Conservation (phyloP, 768 basidiomycete genomes). For the Daedalea quercina region DNA sequence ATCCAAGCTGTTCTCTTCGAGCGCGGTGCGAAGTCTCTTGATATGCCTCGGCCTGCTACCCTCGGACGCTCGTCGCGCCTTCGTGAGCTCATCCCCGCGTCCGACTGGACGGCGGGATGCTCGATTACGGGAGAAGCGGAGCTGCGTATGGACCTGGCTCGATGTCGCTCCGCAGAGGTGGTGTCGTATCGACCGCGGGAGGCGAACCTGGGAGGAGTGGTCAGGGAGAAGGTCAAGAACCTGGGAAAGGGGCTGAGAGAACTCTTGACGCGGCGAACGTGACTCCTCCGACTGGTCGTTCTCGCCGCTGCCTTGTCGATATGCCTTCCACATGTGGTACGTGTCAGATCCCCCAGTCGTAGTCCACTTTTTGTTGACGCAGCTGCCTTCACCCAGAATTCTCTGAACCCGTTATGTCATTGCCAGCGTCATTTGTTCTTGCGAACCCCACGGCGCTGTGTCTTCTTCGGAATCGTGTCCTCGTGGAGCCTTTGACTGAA, state of each 20-base stretch:
- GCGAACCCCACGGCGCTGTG: too few relatives aligned
- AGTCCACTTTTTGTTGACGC: too few relatives aligned
- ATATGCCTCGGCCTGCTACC: constrained; percentile 9
- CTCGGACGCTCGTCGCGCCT: background rate
- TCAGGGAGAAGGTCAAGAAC: constrained; percentile 17
- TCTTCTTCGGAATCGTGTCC: too few relatives aligned
- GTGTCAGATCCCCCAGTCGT: background rate
- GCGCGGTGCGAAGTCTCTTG: constrained; percentile 13
- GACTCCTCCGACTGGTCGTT: background rate
- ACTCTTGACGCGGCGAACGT: constrained; percentile 6
- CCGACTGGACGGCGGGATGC: constrained; percentile 12
- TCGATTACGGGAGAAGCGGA: constrained; percentile 24
- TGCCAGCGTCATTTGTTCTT: too few relatives aligned
- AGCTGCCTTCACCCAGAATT: too few relatives aligned
- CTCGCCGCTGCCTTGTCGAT: background rate
- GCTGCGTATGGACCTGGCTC: constrained; percentile 21
- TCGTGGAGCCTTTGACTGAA: too few relatives aligned
- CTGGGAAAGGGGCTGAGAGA: constrained; percentile 19
- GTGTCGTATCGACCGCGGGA: constrained; percentile 11
- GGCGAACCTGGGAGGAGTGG: constrained; percentile 6
- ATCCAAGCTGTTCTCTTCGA: constrained; percentile 5
- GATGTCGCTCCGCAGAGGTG: constrained; percentile 16
- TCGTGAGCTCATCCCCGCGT: background rate
- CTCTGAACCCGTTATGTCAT: too few relatives aligned
- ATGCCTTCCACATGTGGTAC: background rate